Base-by-base conservation (phyloP, 2,329 filamentous ascomycete genomes). In the Alternaria triticina region DNA sequence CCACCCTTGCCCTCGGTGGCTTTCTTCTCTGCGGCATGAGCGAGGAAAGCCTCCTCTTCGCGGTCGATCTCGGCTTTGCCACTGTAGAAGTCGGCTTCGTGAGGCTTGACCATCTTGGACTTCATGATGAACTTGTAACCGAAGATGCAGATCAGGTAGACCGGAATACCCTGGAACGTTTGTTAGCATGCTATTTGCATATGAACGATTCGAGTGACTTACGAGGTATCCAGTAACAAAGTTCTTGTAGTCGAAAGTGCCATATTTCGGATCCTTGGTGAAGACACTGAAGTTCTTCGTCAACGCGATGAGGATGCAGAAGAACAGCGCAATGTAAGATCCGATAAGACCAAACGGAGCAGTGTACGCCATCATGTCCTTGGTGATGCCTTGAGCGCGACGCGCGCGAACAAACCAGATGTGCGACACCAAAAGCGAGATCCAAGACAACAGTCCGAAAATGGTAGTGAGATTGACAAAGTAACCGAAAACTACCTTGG, bases 261-360 rank as follows among this genome's bases (percentile, higher is more conserved):
- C 84, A 60, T 85, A 83, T 15, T 65, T 54, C 8, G 49, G 50
- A n/a, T 79, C 62, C 77, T 80, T 28, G 3, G 88, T 83, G 79
- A 96, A 96, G 62, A 91, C 89, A 59, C 87, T 85, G 80, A 89
- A 96, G 84, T 93, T 94, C 86, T 96, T 96, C 74, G 92, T 95
- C 55, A 96, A 76, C 2, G 90, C 87, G 65, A 96, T 91, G 33
- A 96, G 76, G 73, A 86, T 84, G 81, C 91, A 93, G 81, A 93
- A 89, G 74, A 84, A 82, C 3, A 96, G 84, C 0, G 90, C 90
- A 62, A 83, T 82, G 74, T 88, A 88, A 0, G 90, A 93, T 11
- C 92, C 93, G 65, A 78, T 86, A 40, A 88, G 81, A n/a, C 92
- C 91, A 15, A 94, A 85, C 0, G 92, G 92, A 0, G 92, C 90